Percentiles rank a stretch among this genome's conserved stretches.
Evolutionary conservation across 2,329 filamentous ascomycete genomes (phyloP).

Genomic region (Verticillium isaacii): DNA sequence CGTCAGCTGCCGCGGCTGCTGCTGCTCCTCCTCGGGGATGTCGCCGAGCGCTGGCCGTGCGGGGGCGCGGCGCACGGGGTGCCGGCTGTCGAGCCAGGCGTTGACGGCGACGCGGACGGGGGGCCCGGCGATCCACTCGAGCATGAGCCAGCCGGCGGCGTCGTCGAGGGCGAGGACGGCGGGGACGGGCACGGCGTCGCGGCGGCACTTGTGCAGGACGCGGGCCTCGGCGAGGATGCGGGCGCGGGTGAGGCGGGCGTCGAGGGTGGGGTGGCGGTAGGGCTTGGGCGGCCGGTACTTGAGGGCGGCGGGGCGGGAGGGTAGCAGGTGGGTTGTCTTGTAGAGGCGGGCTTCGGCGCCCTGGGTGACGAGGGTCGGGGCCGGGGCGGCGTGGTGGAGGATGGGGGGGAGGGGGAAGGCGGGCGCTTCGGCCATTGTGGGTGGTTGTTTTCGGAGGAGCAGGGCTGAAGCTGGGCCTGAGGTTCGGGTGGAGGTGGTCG

Average conservation of each 20-base stretch:
- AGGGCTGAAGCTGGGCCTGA: not conserved
- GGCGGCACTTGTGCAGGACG: constrained; percentile 72
- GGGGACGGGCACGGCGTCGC: constrained; percentile 78
- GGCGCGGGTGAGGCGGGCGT: constrained; percentile 79
- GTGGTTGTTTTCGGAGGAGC: not conserved
- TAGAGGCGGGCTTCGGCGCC: constrained; percentile 95
- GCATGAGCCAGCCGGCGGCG: constrained; percentile 66
- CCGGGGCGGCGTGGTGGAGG: constrained; percentile 56
- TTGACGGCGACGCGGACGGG: constrained; percentile 69
- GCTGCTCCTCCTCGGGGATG: not conserved
- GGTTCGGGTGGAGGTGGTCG: not conserved
- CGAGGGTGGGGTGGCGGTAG: constrained; percentile 87
- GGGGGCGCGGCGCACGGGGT: constrained; percentile 19
- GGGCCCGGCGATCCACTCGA: constrained; percentile 77
- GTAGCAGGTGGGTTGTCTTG: constrained; percentile 72
- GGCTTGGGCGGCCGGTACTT: constrained; percentile 90
- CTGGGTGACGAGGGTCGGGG: constrained; percentile 74
- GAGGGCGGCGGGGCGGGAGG: constrained; percentile 66
- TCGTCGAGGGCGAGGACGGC: constrained; percentile 69
- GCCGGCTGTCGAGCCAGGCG: constrained; percentile 53
- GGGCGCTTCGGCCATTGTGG: not conserved
- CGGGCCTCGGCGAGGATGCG: constrained; percentile 86
- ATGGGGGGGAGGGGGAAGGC: constrained; percentile 55
- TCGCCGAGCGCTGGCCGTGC: constrained; percentile 18
- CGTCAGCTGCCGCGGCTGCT: not conserved